A percentile compares a stretch with the other conserved stretches of the same genome.
Conservation (phyloP, 495 filamentous ascomycete species). For the Penicillium flavigenum region DNA sequence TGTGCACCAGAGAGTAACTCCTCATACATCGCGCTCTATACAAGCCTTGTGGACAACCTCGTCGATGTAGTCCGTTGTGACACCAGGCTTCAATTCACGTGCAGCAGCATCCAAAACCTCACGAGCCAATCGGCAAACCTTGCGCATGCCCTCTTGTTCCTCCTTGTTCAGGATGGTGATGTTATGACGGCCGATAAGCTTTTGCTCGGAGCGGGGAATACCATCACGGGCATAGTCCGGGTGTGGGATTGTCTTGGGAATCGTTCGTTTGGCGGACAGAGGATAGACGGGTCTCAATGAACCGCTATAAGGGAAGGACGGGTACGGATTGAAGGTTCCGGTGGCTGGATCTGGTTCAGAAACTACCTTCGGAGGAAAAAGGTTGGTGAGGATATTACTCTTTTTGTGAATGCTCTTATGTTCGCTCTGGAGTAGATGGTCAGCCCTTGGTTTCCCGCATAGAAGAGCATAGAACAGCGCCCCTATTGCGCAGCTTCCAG, state of each 20-base stretch:
- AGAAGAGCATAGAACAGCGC: slow-evolving; percentile 7
- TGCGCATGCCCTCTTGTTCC: slow-evolving; percentile 85
- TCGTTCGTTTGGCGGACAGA: slow-evolving; percentile 66
- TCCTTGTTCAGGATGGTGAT: slow-evolving; percentile 77
- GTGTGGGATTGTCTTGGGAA: slow-evolving; percentile 77
- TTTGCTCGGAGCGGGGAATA: slow-evolving; percentile 75
- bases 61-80: slow-evolving; percentile 96
- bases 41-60: slow-evolving; percentile 95
- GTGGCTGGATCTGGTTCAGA: slow-evolving; percentile 90
- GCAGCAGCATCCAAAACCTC: slow-evolving; percentile 95
- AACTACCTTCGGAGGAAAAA: slow-evolving; percentile 70
- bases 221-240: slow-evolving; percentile 86
- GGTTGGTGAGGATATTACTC: slow-evolving; percentile 70
- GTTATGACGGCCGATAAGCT: slow-evolving; percentile 69
- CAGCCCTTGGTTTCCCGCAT: slow-evolving; percentile 11
- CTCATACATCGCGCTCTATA: slow-evolving; percentile 80
- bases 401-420: slow-evolving; percentile 88
- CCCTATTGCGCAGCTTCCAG: slow-evolving; percentile 28
- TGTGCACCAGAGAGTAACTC: neutral
- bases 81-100: slow-evolving; percentile 73
- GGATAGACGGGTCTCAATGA: slow-evolving; percentile 85
- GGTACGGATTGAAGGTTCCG: slow-evolving; percentile 87
- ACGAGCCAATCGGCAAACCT: slow-evolving; percentile 81
- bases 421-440: slow-evolving; percentile 54
- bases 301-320: slow-evolving; percentile 78